Percentiles rank a stretch among this genome's conserved stretches.
Evolutionary conservation across 1,284 basidiomycete genomes (phyloP).

Genomic region (Moniliophthora roreri): DNA sequence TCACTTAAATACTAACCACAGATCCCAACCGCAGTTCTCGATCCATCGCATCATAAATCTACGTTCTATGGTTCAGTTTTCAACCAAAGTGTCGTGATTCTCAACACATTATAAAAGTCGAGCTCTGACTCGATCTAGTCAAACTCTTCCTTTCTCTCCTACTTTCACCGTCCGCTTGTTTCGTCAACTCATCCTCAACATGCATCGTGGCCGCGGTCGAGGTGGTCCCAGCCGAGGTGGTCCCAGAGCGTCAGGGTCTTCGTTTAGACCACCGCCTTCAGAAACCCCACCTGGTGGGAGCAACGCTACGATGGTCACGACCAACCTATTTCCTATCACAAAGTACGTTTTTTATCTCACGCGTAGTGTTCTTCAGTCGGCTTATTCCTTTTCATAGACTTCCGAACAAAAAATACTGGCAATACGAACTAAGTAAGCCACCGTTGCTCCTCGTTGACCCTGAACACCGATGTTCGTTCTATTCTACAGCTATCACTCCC

Average conservation of each 20-base stretch:
- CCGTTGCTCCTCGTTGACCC: no score
- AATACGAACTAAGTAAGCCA: neutral
- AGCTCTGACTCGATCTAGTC: neutral
- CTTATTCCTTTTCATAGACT: neutral
- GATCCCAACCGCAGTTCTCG: no score
- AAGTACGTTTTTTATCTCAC: no score
- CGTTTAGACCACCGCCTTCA: neutral
- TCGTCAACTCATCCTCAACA: no score
- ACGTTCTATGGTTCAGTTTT: neutral
- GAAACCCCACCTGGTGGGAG: neutral
- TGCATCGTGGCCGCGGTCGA: no score
- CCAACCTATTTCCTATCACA: neutral
- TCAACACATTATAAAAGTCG: neutral
- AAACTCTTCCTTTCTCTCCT: neutral
- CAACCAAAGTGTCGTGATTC: neutral
- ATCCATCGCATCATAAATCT: neutral
- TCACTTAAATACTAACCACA: no score
- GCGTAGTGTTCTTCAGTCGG: neutral
- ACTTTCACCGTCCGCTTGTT: neutral
- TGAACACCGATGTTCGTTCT: neutral
- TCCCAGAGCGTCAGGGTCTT: neutral
- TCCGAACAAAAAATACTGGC: neutral
- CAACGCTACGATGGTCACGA: neutral
- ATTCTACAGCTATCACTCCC: neutral
- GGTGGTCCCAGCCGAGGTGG: no score